Conservation (phyloP, 2,329 filamentous ascomycete species). For the Neodidymelliopsis sp. region DNA sequence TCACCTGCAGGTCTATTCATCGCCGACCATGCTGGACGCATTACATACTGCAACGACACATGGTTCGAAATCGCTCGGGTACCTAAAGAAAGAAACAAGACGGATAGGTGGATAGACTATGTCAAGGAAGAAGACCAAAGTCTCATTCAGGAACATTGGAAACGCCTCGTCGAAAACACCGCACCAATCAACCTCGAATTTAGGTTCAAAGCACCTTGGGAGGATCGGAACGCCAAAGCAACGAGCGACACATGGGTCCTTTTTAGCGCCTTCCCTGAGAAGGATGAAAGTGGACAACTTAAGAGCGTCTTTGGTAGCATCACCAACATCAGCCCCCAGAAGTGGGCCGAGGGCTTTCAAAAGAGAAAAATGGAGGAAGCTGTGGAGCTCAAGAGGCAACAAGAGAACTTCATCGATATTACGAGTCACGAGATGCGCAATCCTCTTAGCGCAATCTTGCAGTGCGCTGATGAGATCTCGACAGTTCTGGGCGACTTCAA, state of each 20-base stretch:
- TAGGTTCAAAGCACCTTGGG: constrained; percentile 73
- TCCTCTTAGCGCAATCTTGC: constrained; percentile 75
- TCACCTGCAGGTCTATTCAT: constrained; percentile 87
- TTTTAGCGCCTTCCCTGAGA: constrained; percentile 79
- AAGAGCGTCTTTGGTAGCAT: constrained; percentile 82
- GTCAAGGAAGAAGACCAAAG: constrained; percentile 71
- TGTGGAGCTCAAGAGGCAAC: constrained; percentile 79
- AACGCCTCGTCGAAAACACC: constrained; percentile 66
- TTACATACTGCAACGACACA: constrained; percentile 83
- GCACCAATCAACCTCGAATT: constrained; percentile 75
- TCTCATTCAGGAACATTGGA: constrained; percentile 68
- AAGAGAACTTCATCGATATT: constrained; percentile 84
- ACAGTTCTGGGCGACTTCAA: constrained; percentile 57
- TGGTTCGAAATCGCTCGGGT: constrained; percentile 74
- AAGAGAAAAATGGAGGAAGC: constrained; percentile 80
- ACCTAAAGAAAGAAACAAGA: constrained; percentile 64
- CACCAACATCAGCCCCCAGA: constrained; percentile 85
- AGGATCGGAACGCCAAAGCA: constrained; percentile 63
- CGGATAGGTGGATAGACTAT: constrained; percentile 75
- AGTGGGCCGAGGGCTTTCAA: constrained; percentile 83
- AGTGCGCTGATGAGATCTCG: constrained; percentile 78
- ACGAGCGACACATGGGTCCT: constrained; percentile 76
- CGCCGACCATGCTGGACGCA: constrained; percentile 72
- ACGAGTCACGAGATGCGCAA: constrained; percentile 81
- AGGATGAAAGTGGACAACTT: constrained; percentile 66